A percentile compares a stretch with the other conserved stretches of the same genome.
Evolutionary conservation across 108 stramenopile genomes (phyloP).

Genomic region (Craspedostauros australis): DNA sequence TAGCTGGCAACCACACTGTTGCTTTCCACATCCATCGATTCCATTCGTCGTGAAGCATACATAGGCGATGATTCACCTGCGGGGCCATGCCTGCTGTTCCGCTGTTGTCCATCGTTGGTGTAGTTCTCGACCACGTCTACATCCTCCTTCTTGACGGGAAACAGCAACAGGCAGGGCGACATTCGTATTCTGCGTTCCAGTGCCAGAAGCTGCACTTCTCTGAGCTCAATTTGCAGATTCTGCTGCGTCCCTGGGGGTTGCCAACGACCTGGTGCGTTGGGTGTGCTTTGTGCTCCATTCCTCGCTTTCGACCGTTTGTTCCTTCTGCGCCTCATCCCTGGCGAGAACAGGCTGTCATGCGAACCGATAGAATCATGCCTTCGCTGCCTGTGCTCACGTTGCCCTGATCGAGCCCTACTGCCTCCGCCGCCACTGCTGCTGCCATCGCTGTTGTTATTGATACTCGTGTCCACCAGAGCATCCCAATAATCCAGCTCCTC

Average conservation of each 20-base stretch:
- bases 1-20: not conserved
- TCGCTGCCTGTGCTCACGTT: no score
- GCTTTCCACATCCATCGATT: not conserved
- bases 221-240: slow-evolving; percentile 36
- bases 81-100: slow-evolving; percentile 12
- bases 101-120: slow-evolving; percentile 30
- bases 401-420: no score
- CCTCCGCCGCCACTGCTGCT: no score
- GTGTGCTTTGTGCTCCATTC: slow-evolving; percentile 5
- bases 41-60: not conserved
- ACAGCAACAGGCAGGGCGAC: slow-evolving; percentile 58
- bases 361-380: no score
- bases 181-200: slow-evolving; percentile 69
- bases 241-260: slow-evolving; percentile 10
- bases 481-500: no score
- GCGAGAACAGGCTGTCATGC: not conserved
- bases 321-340: slow-evolving; percentile 2
- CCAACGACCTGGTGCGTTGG: slow-evolving; percentile 3
- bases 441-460: no score
- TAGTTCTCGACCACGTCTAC: slow-evolving; percentile 69
- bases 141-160: slow-evolving; percentile 70
- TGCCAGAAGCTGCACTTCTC: slow-evolving; percentile 72
- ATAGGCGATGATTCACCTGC: not conserved
- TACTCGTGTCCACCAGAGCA: no score
- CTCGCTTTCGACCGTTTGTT: not conserved